Evolutionary conservation across 306 rosid genomes (phyloP).

Genomic region (Vicia faba): DNA sequence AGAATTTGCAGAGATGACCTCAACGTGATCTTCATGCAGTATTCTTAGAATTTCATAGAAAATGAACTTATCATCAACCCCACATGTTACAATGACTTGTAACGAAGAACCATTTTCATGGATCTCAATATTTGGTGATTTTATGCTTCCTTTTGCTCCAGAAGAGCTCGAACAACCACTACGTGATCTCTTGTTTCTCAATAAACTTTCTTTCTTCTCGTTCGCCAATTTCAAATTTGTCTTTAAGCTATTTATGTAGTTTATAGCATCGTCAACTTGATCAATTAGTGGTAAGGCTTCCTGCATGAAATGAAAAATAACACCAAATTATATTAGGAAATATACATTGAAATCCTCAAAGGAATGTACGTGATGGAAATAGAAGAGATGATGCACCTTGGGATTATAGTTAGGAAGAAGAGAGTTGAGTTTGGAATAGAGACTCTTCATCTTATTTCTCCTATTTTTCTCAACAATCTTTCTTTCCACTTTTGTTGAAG

Average conservation of each 20-base stretch:
- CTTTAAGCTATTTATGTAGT: conserved; percentile 56
- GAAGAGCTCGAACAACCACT: conserved; percentile 11
- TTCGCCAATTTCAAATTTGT: conserved; percentile 41
- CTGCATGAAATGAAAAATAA: conserved; percentile 35
- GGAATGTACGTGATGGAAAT: too few species aligned
- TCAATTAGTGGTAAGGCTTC: conserved; percentile 44
- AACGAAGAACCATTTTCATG: conserved; percentile 55
- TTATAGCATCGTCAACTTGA: conserved; percentile 66
- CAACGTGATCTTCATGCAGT: conserved; percentile 53
- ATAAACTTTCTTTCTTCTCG: conserved; percentile 51
- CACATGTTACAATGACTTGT: conserved; percentile 52
- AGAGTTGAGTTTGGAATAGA: conserved; percentile 61
- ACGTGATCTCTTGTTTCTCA: conserved; percentile 41
- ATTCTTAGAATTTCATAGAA: conserved; percentile 62
- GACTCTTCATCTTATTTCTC: conserved; percentile 69
- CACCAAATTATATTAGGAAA: neutral
- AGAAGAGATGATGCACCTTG: neutral
- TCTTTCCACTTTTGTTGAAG: conserved; percentile 59
- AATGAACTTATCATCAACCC: conserved; percentile 49
- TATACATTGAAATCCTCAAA: too few species aligned
- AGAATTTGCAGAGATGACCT: conserved; percentile 45
- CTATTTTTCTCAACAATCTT: conserved; percentile 65
- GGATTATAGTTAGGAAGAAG: conserved; percentile 55
- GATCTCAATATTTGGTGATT: conserved; percentile 53
- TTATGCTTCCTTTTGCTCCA: conserved; percentile 25